A percentile compares a stretch with the other conserved stretches of the same genome.
These are phyloP conservation scores for Candolleomyces aberdarensis DNA, from an alignment of 768 basidiomycete species.

Conservation along the genomic window DNA sequence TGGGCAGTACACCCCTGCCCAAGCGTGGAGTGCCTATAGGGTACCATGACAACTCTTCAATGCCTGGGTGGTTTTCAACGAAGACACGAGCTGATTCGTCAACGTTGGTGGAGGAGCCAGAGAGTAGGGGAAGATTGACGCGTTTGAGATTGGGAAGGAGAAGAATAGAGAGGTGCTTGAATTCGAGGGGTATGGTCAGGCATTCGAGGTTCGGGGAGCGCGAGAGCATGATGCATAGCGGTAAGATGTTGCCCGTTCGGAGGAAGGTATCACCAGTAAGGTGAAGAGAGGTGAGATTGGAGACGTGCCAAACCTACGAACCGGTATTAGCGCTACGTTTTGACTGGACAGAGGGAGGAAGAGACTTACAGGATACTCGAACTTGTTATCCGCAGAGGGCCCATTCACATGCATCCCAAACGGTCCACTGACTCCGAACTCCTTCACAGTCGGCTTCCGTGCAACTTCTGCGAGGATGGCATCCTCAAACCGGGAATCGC, in stretches of 20 bases:
- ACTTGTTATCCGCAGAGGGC: constrained; percentile 25
- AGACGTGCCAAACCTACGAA: constrained; percentile 27
- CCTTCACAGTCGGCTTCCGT: constrained; percentile 25
- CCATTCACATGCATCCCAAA: constrained; percentile 35
- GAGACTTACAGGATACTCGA: constrained; percentile 36
- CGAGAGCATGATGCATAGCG: constrained; percentile 25
- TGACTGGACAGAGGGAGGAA: not conserved
- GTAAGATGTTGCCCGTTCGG: constrained; percentile 24
- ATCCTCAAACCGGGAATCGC: constrained; percentile 36
- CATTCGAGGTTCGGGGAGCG: constrained; percentile 31
- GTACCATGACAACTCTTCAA: constrained; percentile 47
- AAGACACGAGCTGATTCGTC: constrained; percentile 37
- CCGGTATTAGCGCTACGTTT: constrained; percentile 1
- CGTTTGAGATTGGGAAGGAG: constrained; percentile 39
- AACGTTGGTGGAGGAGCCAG: constrained; percentile 32
- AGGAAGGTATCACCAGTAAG: constrained; percentile 29
- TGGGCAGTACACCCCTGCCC: constrained; percentile 35
- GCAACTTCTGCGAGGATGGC: constrained; percentile 32
- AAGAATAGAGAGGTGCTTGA: constrained; percentile 32
- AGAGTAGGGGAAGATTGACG: constrained; percentile 38
- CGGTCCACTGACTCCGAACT: constrained; percentile 33
- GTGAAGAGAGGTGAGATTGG: constrained; percentile 26
- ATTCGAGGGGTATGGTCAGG: constrained; percentile 46
- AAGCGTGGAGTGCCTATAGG: constrained; percentile 34
- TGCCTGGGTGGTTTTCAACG: constrained; percentile 40